Base-by-base conservation (phyloP, 2,329 filamentous ascomycete genomes). In the Exophiala spinifera region DNA sequence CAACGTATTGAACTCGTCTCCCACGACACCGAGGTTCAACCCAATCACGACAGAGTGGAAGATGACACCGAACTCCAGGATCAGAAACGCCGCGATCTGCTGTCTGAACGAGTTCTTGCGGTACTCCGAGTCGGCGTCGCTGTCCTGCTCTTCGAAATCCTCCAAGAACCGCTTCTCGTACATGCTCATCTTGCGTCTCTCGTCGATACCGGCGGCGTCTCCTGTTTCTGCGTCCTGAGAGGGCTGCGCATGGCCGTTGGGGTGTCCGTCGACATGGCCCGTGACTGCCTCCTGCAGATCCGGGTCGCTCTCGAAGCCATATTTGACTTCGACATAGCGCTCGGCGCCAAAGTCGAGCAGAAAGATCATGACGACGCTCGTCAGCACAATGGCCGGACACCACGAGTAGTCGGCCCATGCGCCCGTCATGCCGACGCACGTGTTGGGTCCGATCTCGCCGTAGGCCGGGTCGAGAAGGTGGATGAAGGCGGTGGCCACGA, bases 31-130 rank as follows among this genome's bases (percentile, higher is more conserved):
- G 8, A 85, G 71, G 49, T 82, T 85, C 49, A 85, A 74, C 1
- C 82, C 82, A 56, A 85, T 84, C 65, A 85, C 82, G 46, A 85
- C 77, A 3, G 78, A 82, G 70, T 85, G 82, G 70, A 85, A 84
- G 51, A 85, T 78, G 57, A 85, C 78, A 56, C 82, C 82, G 62
- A 77, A 84, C 65, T 84, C 82, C 20, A 82, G 75, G 39, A 76
- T 74, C 21, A 74, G 66, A 63, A 67, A 74, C 17, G 65, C 74
- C 45, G 70, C 67, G 25, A 74, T 70, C 46, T 74, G 71, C 53
- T 74, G 68, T 3, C 62, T 59, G 61, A 76, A 75, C 1, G 69
- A 66, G 7, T 57, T 62, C 20, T 71, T 67, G 23, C 68, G 60
- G 10, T 53, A 42, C 21, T 60, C 37, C 54, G 34, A 15, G 28